Evolutionary conservation across 352 stramenopile species (phyloP).

Genomic region (Phytopythium mirpurense): DNA sequence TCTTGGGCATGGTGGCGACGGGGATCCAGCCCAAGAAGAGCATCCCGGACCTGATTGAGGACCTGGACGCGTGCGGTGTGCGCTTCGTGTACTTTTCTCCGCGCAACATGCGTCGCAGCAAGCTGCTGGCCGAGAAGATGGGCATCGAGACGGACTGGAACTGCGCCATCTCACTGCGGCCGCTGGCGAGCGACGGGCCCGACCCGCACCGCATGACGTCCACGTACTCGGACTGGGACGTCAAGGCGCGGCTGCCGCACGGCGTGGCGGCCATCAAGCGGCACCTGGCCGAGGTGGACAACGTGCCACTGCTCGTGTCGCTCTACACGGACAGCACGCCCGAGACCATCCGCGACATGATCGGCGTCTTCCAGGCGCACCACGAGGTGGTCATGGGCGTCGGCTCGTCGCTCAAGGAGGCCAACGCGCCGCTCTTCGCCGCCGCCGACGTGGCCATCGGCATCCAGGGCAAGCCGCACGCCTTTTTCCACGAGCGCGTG

Average conservation of each 20-base stretch:
- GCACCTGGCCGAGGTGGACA: constrained; percentile 97
- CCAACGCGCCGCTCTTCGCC: constrained; percentile 73
- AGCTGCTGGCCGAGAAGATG: constrained; percentile 97
- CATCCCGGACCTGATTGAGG: constrained; percentile 94
- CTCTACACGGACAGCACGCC: constrained; percentile 98
- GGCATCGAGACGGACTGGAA: constrained; percentile 99
- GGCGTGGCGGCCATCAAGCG: constrained; percentile 93
- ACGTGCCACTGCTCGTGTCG: constrained; percentile 96
- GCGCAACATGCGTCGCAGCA: constrained; percentile 97
- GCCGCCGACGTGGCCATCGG: constrained; percentile 68
- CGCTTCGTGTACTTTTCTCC: constrained; percentile 99
- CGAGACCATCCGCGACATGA: constrained; percentile 93
- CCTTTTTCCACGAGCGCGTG: constrained; percentile 67
- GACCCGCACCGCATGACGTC: constrained; percentile 96
- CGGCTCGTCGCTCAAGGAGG: constrained; percentile 68
- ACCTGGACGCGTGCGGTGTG: constrained; percentile 93
- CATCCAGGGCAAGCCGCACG: constrained; percentile 56
- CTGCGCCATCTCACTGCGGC: constrained; percentile 95
- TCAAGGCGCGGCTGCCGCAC: constrained; percentile 95
- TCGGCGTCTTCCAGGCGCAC: constrained; percentile 83
- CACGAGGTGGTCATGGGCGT: constrained; percentile 81
- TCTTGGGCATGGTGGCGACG: constrained; percentile 95
- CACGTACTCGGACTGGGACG: constrained; percentile 97
- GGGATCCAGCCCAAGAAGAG: constrained; percentile 92
- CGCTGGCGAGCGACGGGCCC: constrained; percentile 87